These are phyloP conservation scores for Mycosarcoma mackinlayi DNA, from an alignment of 1,284 basidiomycete species.

Conservation along the genomic window DNA sequence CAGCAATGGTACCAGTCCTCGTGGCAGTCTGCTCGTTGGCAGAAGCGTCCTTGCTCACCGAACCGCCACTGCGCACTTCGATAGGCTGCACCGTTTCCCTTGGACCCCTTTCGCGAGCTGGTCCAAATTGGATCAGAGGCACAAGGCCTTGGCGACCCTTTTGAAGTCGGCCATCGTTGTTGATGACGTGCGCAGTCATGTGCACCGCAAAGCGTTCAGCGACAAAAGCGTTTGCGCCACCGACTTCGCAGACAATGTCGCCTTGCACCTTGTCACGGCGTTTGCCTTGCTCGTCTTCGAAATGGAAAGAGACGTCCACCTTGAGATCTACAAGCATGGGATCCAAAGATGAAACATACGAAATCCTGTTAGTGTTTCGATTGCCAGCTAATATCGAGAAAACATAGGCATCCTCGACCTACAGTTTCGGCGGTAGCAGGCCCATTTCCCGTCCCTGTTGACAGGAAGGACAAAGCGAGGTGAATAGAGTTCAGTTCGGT, in stretches of 20 bases:
- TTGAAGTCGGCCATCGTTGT: constrained; percentile 17
- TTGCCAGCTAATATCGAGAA: background rate
- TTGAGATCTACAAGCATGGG: constrained; percentile 37
- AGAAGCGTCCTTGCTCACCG: constrained; percentile 16
- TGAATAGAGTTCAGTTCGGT: background rate
- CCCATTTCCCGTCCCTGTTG: constrained; percentile 44
- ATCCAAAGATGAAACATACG: background rate
- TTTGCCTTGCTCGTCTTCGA: constrained; percentile 19
- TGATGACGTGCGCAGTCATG: constrained; percentile 36
- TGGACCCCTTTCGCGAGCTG: constrained; percentile 43
- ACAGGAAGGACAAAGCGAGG: background rate
- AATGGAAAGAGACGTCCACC: constrained; percentile 33
- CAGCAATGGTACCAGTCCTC: constrained; percentile 24
- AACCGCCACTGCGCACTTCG: constrained; percentile 23
- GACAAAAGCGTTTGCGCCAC: background rate
- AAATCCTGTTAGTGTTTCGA: background rate
- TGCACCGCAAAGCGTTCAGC: constrained; percentile 31
- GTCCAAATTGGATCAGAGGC: constrained; percentile 48
- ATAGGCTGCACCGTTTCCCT: constrained; percentile 30
- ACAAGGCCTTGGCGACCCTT: constrained; percentile 26
- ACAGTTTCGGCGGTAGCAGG: constrained; percentile 50
- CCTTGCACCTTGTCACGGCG: constrained; percentile 10
- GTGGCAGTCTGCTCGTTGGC: constrained; percentile 27
- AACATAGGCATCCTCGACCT: background rate
- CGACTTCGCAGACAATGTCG: constrained; percentile 12